A percentile compares a stretch with the other conserved stretches of the same genome.
Evolutionary conservation across 768 basidiomycete species (phyloP).

Genomic region (Albatrellus ellisii): DNA sequence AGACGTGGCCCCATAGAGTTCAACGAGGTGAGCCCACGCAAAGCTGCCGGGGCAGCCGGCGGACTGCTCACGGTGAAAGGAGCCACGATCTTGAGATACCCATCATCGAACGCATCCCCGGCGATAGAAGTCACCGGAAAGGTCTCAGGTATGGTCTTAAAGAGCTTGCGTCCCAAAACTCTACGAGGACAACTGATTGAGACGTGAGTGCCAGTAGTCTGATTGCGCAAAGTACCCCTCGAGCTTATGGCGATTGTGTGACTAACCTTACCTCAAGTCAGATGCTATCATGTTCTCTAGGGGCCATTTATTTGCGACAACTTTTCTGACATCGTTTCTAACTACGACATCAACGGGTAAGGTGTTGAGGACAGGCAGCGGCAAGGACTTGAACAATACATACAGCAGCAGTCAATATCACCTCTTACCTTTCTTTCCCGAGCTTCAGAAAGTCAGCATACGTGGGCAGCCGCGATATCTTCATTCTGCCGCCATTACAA

Average conservation of each 20-base stretch:
- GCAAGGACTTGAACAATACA: slow-evolving; percentile 7
- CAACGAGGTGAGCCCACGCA: slow-evolving; percentile 21
- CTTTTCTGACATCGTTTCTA: slow-evolving; percentile 30
- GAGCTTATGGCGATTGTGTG: neutral
- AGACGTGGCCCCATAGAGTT: slow-evolving; percentile 32
- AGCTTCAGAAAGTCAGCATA: slow-evolving; percentile 22
- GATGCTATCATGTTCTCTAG: slow-evolving; percentile 24
- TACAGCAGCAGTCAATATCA: slow-evolving; percentile 34
- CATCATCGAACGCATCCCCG: slow-evolving; percentile 39
- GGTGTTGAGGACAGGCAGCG: neutral
- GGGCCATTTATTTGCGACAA: slow-evolving; percentile 29
- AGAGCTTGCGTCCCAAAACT: slow-evolving; percentile 49
- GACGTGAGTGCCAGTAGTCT: too few species aligned
- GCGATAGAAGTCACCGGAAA: slow-evolving; percentile 44
- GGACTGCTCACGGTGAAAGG: slow-evolving; percentile 16
- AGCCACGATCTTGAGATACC: slow-evolving; percentile 23
- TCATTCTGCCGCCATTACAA: slow-evolving; percentile 10
- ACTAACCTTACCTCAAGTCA: slow-evolving; percentile 25
- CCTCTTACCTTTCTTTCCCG: slow-evolving; percentile 22
- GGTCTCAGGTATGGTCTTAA: slow-evolving; percentile 33
- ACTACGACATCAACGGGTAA: slow-evolving; percentile 18
- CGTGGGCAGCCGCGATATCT: slow-evolving; percentile 14
- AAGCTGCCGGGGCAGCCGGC: slow-evolving; percentile 13
- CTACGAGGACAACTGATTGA: slow-evolving; percentile 21
- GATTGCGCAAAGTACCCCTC: neutral